Evolutionary conservation across 2,329 filamentous ascomycete genomes (phyloP), one percentile per base, ranked within the genome.

Genomic region (Fusarium sp.): DNA sequence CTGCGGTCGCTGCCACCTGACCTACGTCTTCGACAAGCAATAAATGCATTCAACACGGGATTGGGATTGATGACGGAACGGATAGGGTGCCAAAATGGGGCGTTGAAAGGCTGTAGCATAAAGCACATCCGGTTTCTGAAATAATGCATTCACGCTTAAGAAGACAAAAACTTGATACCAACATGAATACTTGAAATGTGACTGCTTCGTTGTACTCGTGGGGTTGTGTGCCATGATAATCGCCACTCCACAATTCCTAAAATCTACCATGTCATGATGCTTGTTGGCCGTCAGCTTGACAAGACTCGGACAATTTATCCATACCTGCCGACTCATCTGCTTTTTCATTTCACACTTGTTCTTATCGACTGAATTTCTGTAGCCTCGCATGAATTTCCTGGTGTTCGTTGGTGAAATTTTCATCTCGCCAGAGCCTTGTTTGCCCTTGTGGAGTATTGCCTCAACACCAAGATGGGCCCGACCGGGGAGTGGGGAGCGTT

Each of bases 1-100:
- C 92, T 97, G 94, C 78, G 89, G 89, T 78, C 88, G 88, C 74
- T 91, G 89, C 88, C 89, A 91, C 83, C 84, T 91, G 72, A 91
- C 89, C 84, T 91, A 91, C 84, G 89, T 91, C 82, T 91, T 91
- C 81, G 89, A 91, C 84, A 90, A 91, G 86, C 85, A 86, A 79
- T 87, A 86, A 85, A 70, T 72, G 76, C 76, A 77, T 70, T 51
- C 61, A 78, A 56, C 64, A 71, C 62, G 67, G 61, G 67, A 73
- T 75, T 75, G 72, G 76, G 76, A 70, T 66, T 76, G 77, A 76
- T 76, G 73, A 73, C 72, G 73, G 75, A 71, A 76, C 73, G 73
- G 75, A 75, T 73, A 73, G 73, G 76, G 75, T 76, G 76, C 74
- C 76, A 77, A 76, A 80, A 77, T 75, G 57, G 80, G 68, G 80